These are phyloP conservation scores for Apiotrichum montevideense DNA, from an alignment of 1,284 basidiomycete genomes.

Conservation along the genomic window DNA sequence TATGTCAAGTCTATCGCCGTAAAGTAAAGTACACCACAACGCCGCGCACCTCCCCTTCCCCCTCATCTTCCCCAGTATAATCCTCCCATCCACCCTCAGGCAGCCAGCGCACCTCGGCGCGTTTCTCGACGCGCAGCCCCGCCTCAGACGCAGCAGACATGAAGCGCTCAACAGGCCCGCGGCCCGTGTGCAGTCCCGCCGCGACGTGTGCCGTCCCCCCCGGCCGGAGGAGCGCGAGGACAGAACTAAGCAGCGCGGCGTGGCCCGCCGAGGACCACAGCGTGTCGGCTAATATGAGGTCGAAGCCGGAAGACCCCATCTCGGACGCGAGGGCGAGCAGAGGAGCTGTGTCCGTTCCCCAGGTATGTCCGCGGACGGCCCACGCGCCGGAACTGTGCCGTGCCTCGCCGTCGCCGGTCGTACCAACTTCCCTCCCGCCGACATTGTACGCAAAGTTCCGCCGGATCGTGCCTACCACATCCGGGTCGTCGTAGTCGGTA, in stretches of 20 bases:
- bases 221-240: conserved; percentile 25
- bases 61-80: conserved; percentile 5
- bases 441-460: conserved; percentile 24
- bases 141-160: conserved; percentile 15
- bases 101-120: conserved; percentile 29
- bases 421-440: neutral
- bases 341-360: conserved; percentile 27
- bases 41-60: conserved; percentile 37
- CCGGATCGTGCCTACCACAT: conserved; percentile 23
- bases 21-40: conserved; percentile 40
- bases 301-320: conserved; percentile 18
- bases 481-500: conserved; percentile 42
- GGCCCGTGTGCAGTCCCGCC: conserved; percentile 44
- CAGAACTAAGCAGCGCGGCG: conserved; percentile 30
- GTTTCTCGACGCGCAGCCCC: conserved; percentile 16
- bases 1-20: neutral
- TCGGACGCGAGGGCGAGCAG: conserved; percentile 15
- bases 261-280: conserved; percentile 39
- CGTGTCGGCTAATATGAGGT: conserved; percentile 42
- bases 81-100: conserved; percentile 30
- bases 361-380: conserved; percentile 32
- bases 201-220: conserved; percentile 35
- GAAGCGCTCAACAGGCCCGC: conserved; percentile 40
- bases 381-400: conserved; percentile 10
- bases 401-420: neutral